Evolutionary conservation across 2,329 filamentous ascomycete genomes (phyloP).

Genomic region (Xylariaceae sp.): DNA sequence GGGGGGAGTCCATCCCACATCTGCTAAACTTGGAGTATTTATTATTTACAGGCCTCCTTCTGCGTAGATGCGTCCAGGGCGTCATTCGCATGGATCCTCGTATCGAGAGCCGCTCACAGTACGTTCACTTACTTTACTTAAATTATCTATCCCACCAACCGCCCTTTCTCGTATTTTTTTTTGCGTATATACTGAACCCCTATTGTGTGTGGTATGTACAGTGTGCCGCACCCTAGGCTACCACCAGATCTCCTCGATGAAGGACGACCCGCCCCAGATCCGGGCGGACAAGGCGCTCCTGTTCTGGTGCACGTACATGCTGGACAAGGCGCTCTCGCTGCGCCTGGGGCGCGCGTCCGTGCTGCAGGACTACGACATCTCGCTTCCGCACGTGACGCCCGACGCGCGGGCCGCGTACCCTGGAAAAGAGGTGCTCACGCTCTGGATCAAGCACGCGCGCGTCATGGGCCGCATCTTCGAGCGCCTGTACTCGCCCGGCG

Average conservation of each 20-base stretch:
- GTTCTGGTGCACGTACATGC: constrained; percentile 54
- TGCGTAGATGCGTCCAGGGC: constrained; percentile 29
- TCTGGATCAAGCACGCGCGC: constrained; percentile 48
- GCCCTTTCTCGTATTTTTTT: too few species aligned
- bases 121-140: constrained; percentile 2
- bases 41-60: constrained; percentile 21
- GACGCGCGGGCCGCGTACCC: constrained; percentile 32
- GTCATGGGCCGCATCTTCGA: constrained; percentile 53
- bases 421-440: constrained; percentile 33
- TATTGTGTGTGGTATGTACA: too few species aligned
- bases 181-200: too few species aligned
- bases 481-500: constrained; percentile 43
- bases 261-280: constrained; percentile 22
- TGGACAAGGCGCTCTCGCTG: constrained; percentile 51
- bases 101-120: constrained; percentile 28
- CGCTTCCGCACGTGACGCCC: constrained; percentile 29
- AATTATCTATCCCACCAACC: neutral
- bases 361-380: constrained; percentile 55
- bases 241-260: constrained; percentile 28
- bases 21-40: too few species aligned
- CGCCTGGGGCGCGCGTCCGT: constrained; percentile 48
- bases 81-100: constrained; percentile 29
- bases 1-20: too few species aligned
- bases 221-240: constrained; percentile 31
- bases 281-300: constrained; percentile 35